Evolutionary conservation across 108 stramenopile species (phyloP).

Genomic region (Stephanodiscus minutulus): DNA sequence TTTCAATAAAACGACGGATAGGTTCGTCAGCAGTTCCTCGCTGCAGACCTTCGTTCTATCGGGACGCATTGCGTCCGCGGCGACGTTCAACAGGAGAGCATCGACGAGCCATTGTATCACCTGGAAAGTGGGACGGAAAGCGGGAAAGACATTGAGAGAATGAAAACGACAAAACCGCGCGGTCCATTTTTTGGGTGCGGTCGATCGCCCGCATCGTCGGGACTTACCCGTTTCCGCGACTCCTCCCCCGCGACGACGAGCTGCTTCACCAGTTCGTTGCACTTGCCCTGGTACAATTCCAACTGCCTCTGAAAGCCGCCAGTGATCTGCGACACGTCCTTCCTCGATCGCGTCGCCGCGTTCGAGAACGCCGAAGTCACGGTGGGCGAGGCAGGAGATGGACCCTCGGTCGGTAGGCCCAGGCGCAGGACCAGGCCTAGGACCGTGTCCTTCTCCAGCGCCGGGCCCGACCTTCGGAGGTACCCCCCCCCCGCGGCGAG

Average conservation of each 20-base stretch:
- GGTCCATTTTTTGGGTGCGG: too few species aligned
- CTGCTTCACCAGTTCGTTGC: conserved; percentile 63
- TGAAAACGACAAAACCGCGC: too few species aligned
- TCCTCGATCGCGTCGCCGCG: conserved; percentile 44
- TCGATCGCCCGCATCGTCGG: not conserved
- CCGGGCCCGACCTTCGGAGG: conserved; percentile 74
- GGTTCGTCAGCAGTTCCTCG: conserved; percentile 60
- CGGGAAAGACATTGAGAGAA: not conserved
- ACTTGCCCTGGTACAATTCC: conserved; percentile 66
- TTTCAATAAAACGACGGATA: conserved; percentile 70
- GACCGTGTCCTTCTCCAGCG: conserved; percentile 77
- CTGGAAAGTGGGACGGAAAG: conserved; percentile 1
- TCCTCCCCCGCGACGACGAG: conserved; percentile 74
- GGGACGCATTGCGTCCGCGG: conserved; percentile 71
- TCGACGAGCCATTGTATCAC: conserved; percentile 83
- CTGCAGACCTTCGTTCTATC: conserved; percentile 78
- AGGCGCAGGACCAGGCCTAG: conserved; percentile 70
- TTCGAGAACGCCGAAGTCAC: conserved; percentile 45
- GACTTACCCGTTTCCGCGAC: conserved; percentile 47
- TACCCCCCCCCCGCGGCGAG: conserved; percentile 35
- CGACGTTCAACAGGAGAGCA: conserved; percentile 75
- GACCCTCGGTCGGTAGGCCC: conserved; percentile 61
- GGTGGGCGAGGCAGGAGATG: conserved; percentile 55
- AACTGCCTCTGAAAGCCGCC: conserved; percentile 64
- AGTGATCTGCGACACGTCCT: conserved; percentile 55